Percentiles rank a stretch among this genome's conserved stretches.
phyloP scores from a whole-genome alignment of 129 eudicot genomes.

The Flaveria bidentis region DNA sequence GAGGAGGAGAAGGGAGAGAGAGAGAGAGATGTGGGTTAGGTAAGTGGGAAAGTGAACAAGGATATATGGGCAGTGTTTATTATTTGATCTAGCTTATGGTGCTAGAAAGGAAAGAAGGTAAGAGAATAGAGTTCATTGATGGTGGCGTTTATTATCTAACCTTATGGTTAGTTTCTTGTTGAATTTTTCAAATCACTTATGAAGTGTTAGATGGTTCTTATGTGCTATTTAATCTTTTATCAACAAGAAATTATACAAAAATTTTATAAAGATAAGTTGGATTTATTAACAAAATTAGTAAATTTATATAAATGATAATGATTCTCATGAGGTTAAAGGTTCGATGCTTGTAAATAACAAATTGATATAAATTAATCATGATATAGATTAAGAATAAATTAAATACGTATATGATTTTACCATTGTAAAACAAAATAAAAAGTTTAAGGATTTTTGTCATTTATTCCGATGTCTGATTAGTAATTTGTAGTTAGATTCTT shows the following conservation, averaged over 20 bases:
- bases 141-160: background rate
- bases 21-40: background rate
- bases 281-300: too few species aligned
- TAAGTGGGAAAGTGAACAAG: background rate
- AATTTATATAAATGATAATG: too few species aligned
- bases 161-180: slow-evolving; percentile 8
- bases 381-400: too few species aligned
- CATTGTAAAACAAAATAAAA: too few species aligned
- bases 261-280: background rate
- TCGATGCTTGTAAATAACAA: too few species aligned
- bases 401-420: too few species aligned
- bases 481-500: background rate
- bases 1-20: background rate
- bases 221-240: background rate
- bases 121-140: background rate
- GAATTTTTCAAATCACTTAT: background rate
- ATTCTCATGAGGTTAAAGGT: too few species aligned
- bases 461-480: background rate
- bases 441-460: too few species aligned
- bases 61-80: background rate
- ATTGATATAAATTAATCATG: too few species aligned
- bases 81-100: background rate
- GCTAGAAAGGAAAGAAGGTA: background rate
- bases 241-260: background rate
- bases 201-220: background rate